These are phyloP conservation scores for Solanum megistacrolobum DNA, from an alignment of 257 asterid genomes.

Conservation along the genomic window DNA sequence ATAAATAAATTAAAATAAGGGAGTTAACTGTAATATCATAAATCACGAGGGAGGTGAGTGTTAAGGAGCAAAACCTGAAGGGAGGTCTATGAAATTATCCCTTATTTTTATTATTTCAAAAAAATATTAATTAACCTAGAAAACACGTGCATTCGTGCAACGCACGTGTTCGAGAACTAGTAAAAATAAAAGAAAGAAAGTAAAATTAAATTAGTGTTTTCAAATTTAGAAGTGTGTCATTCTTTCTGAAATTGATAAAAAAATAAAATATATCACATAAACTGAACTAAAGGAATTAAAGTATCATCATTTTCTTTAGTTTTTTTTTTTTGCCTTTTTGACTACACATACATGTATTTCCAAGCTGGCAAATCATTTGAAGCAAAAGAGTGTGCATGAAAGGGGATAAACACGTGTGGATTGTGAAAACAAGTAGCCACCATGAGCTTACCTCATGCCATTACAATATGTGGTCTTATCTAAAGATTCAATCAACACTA, in stretches of 20 bases:
- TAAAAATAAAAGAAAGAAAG: too few relatives aligned
- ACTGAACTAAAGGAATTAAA: neutral
- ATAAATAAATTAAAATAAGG: too few relatives aligned
- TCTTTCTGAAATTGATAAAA: neutral
- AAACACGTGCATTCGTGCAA: too few relatives aligned
- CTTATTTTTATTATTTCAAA: too few relatives aligned
- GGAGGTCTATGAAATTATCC: too few relatives aligned
- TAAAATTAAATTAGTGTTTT: too few relatives aligned
- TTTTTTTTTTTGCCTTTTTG: neutral
- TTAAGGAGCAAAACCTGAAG: too few relatives aligned
- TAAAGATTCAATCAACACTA: neutral
- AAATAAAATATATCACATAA: neutral
- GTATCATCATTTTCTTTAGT: neutral
- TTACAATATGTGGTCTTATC: neutral
- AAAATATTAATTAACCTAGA: too few relatives aligned
- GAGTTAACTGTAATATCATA: too few relatives aligned
- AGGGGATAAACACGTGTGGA: slow-evolving; percentile 6
- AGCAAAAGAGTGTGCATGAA: slow-evolving; percentile 1
- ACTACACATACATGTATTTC: neutral
- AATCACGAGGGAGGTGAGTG: too few relatives aligned
- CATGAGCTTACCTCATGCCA: slow-evolving; percentile 10
- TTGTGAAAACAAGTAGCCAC: neutral
- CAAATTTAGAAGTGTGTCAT: neutral
- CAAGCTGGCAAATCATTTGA: neutral
- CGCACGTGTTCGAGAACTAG: too few relatives aligned